Percentiles rank a stretch among this genome's conserved stretches.
These are phyloP conservation scores for Calonectria pseudoreteaudii DNA, from an alignment of 2,329 filamentous ascomycete species.

Conservation along the genomic window DNA sequence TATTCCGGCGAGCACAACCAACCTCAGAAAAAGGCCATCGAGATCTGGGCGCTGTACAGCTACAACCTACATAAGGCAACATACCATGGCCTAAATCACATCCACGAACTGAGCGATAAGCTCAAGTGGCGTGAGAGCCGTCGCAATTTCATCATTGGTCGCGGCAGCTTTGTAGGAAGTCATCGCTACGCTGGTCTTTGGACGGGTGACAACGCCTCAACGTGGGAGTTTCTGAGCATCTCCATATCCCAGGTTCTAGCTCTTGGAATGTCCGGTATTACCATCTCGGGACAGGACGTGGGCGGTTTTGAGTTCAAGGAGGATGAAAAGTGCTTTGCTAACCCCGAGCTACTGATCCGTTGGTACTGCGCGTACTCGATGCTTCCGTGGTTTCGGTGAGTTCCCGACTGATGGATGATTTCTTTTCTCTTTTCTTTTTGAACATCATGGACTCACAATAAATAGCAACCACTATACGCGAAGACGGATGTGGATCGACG, in stretches of 20 bases:
- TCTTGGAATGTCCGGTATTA: constrained; percentile 1
- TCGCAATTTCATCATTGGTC: constrained; percentile 15
- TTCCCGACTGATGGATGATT: not conserved
- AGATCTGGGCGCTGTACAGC: constrained; percentile 7
- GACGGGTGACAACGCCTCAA: constrained; percentile 15
- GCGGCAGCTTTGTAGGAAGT: constrained; percentile 14
- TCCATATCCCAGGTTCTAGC: not conserved
- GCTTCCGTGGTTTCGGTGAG: constrained; percentile 10
- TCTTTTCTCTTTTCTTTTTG: not conserved
- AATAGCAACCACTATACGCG: constrained; percentile 7
- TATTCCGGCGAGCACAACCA: not conserved
- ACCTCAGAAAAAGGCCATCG: constrained; percentile 9
- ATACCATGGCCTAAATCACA: constrained; percentile 1
- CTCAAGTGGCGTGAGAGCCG: constrained; percentile 10
- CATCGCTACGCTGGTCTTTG: constrained; percentile 10
- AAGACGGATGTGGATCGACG: not conserved
- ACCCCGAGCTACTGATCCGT: constrained; percentile 5
- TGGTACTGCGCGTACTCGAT: constrained; percentile 7
- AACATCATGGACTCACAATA: not conserved
- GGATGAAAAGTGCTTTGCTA: not conserved
- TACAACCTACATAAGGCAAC: constrained; percentile 17
- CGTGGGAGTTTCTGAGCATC: constrained; percentile 16
- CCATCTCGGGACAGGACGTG: constrained; percentile 4
- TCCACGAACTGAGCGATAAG: not conserved
- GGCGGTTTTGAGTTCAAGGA: constrained; percentile 1